Evolutionary conservation across 2,329 filamentous ascomycete species (phyloP), one percentile per base, ranked within the genome.

Genomic region (Exophiala mesophila): DNA sequence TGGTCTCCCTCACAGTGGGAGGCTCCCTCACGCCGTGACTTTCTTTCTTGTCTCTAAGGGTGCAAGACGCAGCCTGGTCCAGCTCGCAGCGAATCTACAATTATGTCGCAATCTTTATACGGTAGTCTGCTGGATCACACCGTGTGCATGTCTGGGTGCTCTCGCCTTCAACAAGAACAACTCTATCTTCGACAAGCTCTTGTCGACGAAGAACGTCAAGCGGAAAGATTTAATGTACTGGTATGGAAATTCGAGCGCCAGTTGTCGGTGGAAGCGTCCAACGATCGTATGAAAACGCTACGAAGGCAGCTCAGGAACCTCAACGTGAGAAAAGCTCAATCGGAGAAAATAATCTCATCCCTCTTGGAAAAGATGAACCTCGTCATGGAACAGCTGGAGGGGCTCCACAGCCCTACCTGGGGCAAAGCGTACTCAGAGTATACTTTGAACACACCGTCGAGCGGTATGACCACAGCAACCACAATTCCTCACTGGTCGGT

Each of bases 81-180:
- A 10, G 20, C 9, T 6, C 4, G 20, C 36, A 3, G n/a, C n/a
- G n/a, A n/a, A n/a, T n/a, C n/a, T n/a, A n/a, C n/a, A n/a, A n/a
- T n/a, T n/a, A n/a, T n/a, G n/a, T n/a, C n/a, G n/a, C n/a, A n/a
- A n/a, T n/a, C n/a, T n/a, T n/a, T n/a, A n/a, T n/a, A n/a, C n/a
- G n/a, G n/a, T n/a, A n/a, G n/a, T n/a, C n/a, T n/a, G n/a, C n/a
- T n/a, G n/a, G n/a, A n/a, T n/a, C n/a, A n/a, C n/a, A n/a, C n/a
- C n/a, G 41, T 48, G 5, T 44, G 39, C 31, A 47, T 41, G 8
- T 19, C 28, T 10, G 45, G 41, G 18, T 39, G 47, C 24, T 52
- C 42, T 15, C 30, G 21, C 21, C 33, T 52, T 9, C 49, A 46
- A 18, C 51, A 54, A 21, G 46, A 52, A 17, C 37, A 36, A 36